Percentiles rank a stretch among this genome's conserved stretches.
phyloP scores from a whole-genome alignment of 2,329 filamentous ascomycete species.

The Ascochyta viciae-villosae region DNA sequence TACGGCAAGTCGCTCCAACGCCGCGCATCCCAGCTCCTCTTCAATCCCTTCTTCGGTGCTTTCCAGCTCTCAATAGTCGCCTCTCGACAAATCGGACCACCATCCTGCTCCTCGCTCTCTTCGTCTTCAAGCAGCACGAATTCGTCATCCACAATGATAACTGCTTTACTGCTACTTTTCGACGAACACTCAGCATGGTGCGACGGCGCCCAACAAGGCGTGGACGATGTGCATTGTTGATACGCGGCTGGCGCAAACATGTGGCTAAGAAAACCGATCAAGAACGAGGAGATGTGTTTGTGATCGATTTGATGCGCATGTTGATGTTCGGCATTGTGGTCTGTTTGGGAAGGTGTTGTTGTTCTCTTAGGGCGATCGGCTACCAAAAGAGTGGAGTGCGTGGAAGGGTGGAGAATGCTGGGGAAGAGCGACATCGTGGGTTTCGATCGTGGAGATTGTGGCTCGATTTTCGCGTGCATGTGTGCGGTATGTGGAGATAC shows the following conservation, averaged over 20 bases:
- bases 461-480: constrained; percentile 13
- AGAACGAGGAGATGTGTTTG: constrained; percentile 18
- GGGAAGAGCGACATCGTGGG: constrained; percentile 13
- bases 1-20: constrained; percentile 20
- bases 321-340: constrained; percentile 3
- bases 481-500: constrained; percentile 1
- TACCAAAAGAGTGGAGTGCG: constrained; percentile 5
- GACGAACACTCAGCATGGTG: constrained; percentile 2
- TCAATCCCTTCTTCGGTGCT: constrained; percentile 1
- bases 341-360: background rate
- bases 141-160: constrained; percentile 22
- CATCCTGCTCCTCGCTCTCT: constrained; percentile 24
- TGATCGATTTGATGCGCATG: constrained; percentile 12
- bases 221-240: constrained; percentile 20
- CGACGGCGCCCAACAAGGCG: constrained; percentile 4
- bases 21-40: constrained; percentile 3
- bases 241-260: constrained; percentile 25
- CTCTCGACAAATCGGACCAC: constrained; percentile 32
- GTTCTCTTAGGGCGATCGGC: constrained; percentile 6
- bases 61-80: constrained; percentile 31
- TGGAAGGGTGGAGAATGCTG: constrained; percentile 19
- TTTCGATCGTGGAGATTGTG: constrained; percentile 5
- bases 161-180: background rate
- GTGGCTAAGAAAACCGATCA: constrained; percentile 22
- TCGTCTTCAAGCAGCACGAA: constrained; percentile 16